Conservation (phyloP, 2,329 filamentous ascomycete genomes). For the Cucurbitaria berberidis region DNA sequence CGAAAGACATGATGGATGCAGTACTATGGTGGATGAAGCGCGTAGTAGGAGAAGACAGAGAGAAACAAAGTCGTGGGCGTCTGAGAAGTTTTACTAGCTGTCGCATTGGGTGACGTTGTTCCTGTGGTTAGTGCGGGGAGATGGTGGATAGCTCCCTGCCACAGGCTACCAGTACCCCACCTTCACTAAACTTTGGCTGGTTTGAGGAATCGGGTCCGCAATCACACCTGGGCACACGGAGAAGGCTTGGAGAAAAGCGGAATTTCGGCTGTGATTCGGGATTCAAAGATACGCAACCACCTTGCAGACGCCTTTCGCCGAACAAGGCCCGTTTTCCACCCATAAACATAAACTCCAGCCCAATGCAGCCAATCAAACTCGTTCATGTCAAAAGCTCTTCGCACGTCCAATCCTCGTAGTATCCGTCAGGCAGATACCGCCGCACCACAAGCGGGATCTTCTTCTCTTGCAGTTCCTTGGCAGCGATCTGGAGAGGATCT, state of each 20-base stretch:
- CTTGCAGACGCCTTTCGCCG: constrained; percentile 44
- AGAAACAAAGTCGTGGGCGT: constrained; percentile 16
- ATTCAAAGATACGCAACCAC: constrained; percentile 30
- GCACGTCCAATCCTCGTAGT: constrained; percentile 99
- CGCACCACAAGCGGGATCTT: constrained; percentile 97
- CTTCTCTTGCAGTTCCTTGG: constrained; percentile 97
- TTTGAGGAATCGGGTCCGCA: constrained; percentile 39
- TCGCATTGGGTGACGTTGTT: constrained; percentile 41
- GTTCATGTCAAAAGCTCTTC: constrained; percentile 75
- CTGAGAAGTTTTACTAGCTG: constrained; percentile 31
- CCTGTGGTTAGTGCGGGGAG: constrained; percentile 40
- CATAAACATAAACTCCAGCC: constrained; percentile 39
- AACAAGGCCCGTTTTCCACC: constrained; percentile 35
- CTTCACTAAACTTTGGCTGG: constrained; percentile 33
- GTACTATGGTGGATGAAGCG: constrained; percentile 19
- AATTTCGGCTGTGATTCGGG: constrained; percentile 46
- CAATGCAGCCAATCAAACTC: constrained; percentile 38
- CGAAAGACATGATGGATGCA: constrained; percentile 67
- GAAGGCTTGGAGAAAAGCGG: constrained; percentile 31
- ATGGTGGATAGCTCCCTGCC: constrained; percentile 26
- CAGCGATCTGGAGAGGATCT: constrained; percentile 94
- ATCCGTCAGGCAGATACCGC: constrained; percentile 95
- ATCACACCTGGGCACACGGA: constrained; percentile 25
- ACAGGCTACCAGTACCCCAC: constrained; percentile 40
- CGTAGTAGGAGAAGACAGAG: constrained; percentile 14